A percentile compares a stretch with the other conserved stretches of the same genome.
Conservation (phyloP, 2,329 filamentous ascomycete genomes). For the Cladosporium cucumerinum region DNA sequence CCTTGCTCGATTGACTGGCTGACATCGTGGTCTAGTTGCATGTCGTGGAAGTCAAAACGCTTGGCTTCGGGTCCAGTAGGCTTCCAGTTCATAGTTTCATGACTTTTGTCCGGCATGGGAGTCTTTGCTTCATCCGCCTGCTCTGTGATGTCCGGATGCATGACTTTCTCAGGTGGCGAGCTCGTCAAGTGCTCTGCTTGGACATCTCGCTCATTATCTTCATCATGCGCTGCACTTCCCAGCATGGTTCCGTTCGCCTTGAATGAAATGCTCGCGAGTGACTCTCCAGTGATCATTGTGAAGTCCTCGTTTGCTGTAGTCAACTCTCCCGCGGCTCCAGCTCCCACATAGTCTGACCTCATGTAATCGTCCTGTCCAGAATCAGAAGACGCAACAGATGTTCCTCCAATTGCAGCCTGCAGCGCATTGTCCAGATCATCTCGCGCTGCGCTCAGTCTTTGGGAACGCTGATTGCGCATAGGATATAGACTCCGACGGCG, state of each 20-base stretch:
- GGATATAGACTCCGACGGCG: conserved; percentile 8
- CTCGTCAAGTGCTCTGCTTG: conserved; percentile 27
- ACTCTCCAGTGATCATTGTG: conserved; percentile 50
- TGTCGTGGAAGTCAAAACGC: not conserved
- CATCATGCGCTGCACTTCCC: not conserved
- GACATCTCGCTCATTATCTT: not conserved
- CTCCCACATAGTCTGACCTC: not conserved
- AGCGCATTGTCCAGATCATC: conserved; percentile 32
- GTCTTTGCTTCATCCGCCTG: conserved; percentile 14
- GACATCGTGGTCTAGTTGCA: not conserved
- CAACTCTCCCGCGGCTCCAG: conserved; percentile 37
- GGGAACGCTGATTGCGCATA: conserved; percentile 18
- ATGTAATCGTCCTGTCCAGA: not conserved
- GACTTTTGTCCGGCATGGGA: not conserved
- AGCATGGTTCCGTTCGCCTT: conserved; percentile 24
- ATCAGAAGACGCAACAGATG: not conserved
- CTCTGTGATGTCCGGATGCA: conserved; percentile 23
- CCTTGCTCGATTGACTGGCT: conserved; percentile 3
- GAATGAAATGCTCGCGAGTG: conserved; percentile 35
- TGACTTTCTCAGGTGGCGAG: conserved; percentile 28
- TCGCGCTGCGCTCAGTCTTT: conserved; percentile 29
- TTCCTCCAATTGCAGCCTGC: conserved; percentile 25
- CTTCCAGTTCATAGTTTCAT: conserved; percentile 30
- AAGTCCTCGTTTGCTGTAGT: conserved; percentile 51
- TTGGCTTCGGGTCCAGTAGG: conserved; percentile 17